These are phyloP conservation scores for Xylaria nigripes DNA, from an alignment of 495 filamentous ascomycete species.

Conservation along the genomic window DNA sequence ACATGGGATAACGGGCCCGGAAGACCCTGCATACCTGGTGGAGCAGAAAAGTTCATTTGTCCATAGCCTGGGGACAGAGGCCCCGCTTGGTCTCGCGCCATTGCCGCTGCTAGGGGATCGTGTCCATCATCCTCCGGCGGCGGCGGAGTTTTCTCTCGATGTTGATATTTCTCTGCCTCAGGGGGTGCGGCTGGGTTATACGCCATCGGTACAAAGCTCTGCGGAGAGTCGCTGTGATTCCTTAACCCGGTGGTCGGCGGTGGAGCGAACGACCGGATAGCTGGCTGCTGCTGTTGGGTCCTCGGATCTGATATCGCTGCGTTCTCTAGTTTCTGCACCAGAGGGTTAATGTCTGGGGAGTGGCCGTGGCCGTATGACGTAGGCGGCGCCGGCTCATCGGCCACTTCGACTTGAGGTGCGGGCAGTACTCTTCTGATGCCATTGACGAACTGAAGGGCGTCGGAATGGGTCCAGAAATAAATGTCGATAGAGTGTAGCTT, in stretches of 20 bases:
- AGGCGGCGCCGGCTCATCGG: constrained; percentile 45
- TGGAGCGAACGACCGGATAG: constrained; percentile 31
- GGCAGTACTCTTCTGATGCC: constrained; percentile 53
- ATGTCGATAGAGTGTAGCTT: constrained; percentile 77
- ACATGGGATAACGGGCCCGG: constrained; percentile 31
- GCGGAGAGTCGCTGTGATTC: constrained; percentile 25
- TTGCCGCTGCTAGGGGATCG: constrained; percentile 63
- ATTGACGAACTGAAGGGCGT: constrained; percentile 67
- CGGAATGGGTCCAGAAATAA: constrained; percentile 79
- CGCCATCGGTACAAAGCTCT: constrained; percentile 59
- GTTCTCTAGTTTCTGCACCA: constrained; percentile 78
- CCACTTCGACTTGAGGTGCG: constrained; percentile 50
- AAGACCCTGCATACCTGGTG: constrained; percentile 29
- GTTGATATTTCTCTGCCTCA: constrained; percentile 71
- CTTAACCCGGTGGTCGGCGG: constrained; percentile 30
- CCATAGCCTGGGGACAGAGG: constrained; percentile 41
- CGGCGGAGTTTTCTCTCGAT: constrained; percentile 84
- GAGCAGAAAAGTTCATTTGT: constrained; percentile 22
- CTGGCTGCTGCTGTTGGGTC: constrained; percentile 42
- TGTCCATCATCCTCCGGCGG: constrained; percentile 59
- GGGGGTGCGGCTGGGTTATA: constrained; percentile 89
- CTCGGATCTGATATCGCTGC: constrained; percentile 54
- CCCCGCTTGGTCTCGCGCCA: constrained; percentile 52
- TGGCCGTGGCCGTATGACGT: constrained; percentile 26
- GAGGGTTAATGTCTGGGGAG: constrained; percentile 53